Percentiles rank a stretch among this genome's conserved stretches.
phyloP scores from a whole-genome alignment of 768 basidiomycete genomes.

The Rhizopogon vulgaris region DNA sequence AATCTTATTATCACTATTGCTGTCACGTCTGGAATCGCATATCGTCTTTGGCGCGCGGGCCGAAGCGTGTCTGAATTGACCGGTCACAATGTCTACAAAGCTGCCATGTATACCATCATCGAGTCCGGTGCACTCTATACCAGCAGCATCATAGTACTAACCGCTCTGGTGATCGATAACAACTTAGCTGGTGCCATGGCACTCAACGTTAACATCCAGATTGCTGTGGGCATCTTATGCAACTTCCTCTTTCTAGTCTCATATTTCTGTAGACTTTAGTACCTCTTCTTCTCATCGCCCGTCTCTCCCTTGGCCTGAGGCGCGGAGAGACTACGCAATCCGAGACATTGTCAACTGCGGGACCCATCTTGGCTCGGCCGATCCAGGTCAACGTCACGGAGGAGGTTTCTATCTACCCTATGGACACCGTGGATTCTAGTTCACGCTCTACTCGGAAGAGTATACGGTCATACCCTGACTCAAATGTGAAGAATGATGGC shows the following conservation, averaged over 20 bases:
- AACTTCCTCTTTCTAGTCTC: not conserved
- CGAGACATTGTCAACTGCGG: not conserved
- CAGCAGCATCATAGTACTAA: slow-evolving; percentile 7
- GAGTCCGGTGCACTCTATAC: slow-evolving; percentile 14
- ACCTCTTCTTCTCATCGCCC: slow-evolving; percentile 11
- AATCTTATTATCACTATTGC: slow-evolving; percentile 8
- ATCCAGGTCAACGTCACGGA: not conserved
- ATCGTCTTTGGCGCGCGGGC: slow-evolving; percentile 7
- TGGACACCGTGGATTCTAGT: too few species aligned
- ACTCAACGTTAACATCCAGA: slow-evolving; percentile 6
- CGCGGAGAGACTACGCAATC: not conserved
- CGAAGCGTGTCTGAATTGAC: not conserved
- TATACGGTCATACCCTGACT: too few species aligned
- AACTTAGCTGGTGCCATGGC: not conserved
- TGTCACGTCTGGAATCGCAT: slow-evolving; percentile 11
- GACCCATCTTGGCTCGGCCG: not conserved
- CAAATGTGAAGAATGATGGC: too few species aligned
- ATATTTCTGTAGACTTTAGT: slow-evolving; percentile 6
- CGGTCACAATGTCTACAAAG: slow-evolving; percentile 1
- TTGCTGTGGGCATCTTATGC: slow-evolving; percentile 5
- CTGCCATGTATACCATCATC: slow-evolving; percentile 8
- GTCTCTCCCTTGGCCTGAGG: slow-evolving; percentile 6
- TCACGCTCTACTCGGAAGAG: too few species aligned
- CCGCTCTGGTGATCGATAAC: slow-evolving; percentile 1
- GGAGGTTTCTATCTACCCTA: not conserved